Percentiles rank a stretch among this genome's conserved stretches.
phyloP scores from a whole-genome alignment of 1,284 basidiomycete species.

The Marasmius sp. region DNA sequence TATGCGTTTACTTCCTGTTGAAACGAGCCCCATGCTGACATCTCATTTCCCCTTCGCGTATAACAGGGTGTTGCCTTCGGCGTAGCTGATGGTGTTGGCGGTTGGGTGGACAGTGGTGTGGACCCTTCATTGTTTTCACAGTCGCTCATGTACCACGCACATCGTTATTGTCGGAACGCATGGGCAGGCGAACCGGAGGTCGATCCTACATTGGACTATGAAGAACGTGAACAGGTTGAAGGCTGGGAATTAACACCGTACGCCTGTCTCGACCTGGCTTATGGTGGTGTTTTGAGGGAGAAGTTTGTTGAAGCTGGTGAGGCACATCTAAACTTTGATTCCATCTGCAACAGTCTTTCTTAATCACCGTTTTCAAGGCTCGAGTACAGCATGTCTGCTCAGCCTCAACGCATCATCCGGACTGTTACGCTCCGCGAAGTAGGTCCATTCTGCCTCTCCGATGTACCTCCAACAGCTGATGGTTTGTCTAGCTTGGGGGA shows the following conservation, averaged over 20 bases:
- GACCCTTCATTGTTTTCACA: constrained; percentile 75
- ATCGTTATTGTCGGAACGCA: constrained; percentile 57
- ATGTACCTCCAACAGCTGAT: constrained; percentile 6
- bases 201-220: constrained; percentile 81
- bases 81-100: constrained; percentile 51
- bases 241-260: constrained; percentile 58
- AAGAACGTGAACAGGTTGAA: constrained; percentile 60
- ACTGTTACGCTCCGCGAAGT: constrained; percentile 79
- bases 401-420: constrained; percentile 79
- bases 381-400: constrained; percentile 83
- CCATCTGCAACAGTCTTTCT: neutral
- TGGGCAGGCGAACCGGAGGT: constrained; percentile 82
- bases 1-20: constrained; percentile 25
- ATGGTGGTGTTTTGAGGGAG: constrained; percentile 71
- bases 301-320: constrained; percentile 71
- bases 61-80: constrained; percentile 80
- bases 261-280: constrained; percentile 69
- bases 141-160: constrained; percentile 66
- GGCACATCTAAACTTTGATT: constrained; percentile 19
- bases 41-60: constrained; percentile 34
- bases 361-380: constrained; percentile 48
- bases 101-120: constrained; percentile 72
- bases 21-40: constrained; percentile 16
- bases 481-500: constrained; percentile 70
- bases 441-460: constrained; percentile 25